Conservation (phyloP, 163 green algal genomes). For the Prototheca wickerhamii region DNA sequence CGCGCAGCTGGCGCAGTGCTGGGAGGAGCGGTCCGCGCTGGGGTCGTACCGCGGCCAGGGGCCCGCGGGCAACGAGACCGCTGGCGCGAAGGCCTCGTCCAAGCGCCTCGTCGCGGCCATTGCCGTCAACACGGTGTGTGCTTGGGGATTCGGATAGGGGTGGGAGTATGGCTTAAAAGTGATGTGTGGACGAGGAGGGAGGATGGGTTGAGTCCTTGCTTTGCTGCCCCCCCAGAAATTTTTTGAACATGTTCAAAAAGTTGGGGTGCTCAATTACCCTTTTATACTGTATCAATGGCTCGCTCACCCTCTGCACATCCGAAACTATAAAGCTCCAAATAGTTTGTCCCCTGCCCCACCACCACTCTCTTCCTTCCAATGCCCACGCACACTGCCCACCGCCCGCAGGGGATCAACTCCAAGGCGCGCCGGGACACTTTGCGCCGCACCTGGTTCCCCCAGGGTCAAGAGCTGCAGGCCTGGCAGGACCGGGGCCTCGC, state of each 20-base stretch:
- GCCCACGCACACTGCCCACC: no score
- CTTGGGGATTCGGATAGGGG: background rate
- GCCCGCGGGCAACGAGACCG: background rate
- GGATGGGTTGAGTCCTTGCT: background rate
- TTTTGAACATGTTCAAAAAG: no score
- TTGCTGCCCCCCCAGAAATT: no score
- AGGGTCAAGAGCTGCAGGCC: slow-evolving; percentile 10
- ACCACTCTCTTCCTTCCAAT: no score
- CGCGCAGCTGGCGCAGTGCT: slow-evolving; percentile 23
- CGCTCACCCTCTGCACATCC: no score
- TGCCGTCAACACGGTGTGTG: slow-evolving; percentile 39
- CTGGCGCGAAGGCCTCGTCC: background rate
- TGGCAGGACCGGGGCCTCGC: slow-evolving; percentile 26
- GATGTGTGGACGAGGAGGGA: background rate
- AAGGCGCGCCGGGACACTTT: slow-evolving; percentile 30
- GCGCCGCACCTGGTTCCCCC: slow-evolving; percentile 45
- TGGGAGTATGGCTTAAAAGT: background rate
- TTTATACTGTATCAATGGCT: no score
- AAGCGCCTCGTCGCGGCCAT: slow-evolving; percentile 21
- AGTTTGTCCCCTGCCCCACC: no score
- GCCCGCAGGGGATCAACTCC: slow-evolving; percentile 27
- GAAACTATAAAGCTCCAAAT: no score
- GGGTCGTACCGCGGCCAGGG: slow-evolving; percentile 14
- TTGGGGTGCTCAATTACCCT: no score
- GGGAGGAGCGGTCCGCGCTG: slow-evolving; percentile 33